Conservation (phyloP, 345 rosid species). For the Erucastrum elatum region DNA sequence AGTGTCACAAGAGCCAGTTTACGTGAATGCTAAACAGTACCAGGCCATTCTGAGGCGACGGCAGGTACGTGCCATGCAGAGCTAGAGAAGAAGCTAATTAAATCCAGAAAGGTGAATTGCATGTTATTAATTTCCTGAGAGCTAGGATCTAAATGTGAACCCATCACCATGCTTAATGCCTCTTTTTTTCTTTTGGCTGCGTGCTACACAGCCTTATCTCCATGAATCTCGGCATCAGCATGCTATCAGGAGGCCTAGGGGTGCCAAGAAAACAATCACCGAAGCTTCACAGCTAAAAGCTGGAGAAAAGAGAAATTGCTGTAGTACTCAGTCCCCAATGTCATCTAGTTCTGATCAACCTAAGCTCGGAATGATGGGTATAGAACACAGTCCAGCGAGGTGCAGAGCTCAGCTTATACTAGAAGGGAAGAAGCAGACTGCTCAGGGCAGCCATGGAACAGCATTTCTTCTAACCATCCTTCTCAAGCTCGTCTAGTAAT, state of each 20-base stretch:
- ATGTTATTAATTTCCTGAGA: neutral
- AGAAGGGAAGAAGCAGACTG: slow-evolving; percentile 56
- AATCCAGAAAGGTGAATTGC: slow-evolving; percentile 69
- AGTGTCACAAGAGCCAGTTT: slow-evolving; percentile 88
- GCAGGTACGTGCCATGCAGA: slow-evolving; percentile 96
- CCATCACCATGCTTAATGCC: neutral
- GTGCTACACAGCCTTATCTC: slow-evolving; percentile 71
- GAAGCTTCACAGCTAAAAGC: slow-evolving; percentile 43
- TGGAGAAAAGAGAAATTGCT: slow-evolving; percentile 47
- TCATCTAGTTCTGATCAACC: slow-evolving; percentile 50
- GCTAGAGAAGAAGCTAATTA: slow-evolving; percentile 61
- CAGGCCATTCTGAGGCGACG: slow-evolving; percentile 90
- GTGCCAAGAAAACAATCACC: slow-evolving; percentile 66
- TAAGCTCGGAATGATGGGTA: slow-evolving; percentile 26
- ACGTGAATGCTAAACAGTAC: slow-evolving; percentile 95
- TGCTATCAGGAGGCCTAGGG: slow-evolving; percentile 59
- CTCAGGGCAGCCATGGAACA: slow-evolving; percentile 59
- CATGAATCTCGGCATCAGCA: slow-evolving; percentile 69
- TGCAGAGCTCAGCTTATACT: slow-evolving; percentile 45
- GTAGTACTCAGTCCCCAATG: slow-evolving; percentile 23
- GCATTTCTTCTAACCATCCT: slow-evolving; percentile 55
- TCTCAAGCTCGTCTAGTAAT: slow-evolving; percentile 58
- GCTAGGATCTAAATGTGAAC: neutral
- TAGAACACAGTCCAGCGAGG: slow-evolving; percentile 35
- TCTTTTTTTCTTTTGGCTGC: neutral